Percentiles rank a stretch among this genome's conserved stretches.
Evolutionary conservation across 441 rosid genomes (phyloP).

Genomic region (Erodium texanum): DNA sequence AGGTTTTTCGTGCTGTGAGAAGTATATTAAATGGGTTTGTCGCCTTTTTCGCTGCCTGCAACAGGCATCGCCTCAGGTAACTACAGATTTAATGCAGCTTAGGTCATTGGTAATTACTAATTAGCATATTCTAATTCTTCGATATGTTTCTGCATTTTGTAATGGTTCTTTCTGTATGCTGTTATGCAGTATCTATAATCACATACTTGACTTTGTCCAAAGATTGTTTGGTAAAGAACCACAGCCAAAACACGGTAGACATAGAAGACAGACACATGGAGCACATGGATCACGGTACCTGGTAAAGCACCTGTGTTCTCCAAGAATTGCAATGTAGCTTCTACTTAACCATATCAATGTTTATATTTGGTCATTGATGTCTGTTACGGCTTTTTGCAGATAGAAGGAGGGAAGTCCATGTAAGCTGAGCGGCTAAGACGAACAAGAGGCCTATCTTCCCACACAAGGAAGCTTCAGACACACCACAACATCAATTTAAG

Average conservation of each 20-base stretch:
- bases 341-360: too few species aligned
- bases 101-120: too few species aligned
- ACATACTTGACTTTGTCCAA: not conserved
- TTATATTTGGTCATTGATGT: not conserved
- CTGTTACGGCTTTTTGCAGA: not conserved
- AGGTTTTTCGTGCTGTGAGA: constrained; percentile 30
- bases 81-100: too few species aligned
- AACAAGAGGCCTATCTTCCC: too few species aligned
- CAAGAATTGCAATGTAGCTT: too few species aligned
- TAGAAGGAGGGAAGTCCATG: not conserved
- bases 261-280: not conserved
- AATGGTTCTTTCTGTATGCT: not conserved
- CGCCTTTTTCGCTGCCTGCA: constrained; percentile 27
- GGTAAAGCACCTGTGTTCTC: not conserved
- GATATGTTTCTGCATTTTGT: not conserved
- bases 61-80: constrained; percentile 31
- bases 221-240: constrained; percentile 3
- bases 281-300: not conserved
- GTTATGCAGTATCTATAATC: not conserved
- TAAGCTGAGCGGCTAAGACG: not conserved
- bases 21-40: constrained; percentile 25
- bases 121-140: too few species aligned
- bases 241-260: not conserved
- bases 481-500: too few species aligned
- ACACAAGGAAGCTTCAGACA: too few species aligned